Evolutionary conservation across 495 filamentous ascomycete genomes (phyloP), one percentile per base, ranked within the genome.

Genomic region (Trichoderma reesei): DNA sequence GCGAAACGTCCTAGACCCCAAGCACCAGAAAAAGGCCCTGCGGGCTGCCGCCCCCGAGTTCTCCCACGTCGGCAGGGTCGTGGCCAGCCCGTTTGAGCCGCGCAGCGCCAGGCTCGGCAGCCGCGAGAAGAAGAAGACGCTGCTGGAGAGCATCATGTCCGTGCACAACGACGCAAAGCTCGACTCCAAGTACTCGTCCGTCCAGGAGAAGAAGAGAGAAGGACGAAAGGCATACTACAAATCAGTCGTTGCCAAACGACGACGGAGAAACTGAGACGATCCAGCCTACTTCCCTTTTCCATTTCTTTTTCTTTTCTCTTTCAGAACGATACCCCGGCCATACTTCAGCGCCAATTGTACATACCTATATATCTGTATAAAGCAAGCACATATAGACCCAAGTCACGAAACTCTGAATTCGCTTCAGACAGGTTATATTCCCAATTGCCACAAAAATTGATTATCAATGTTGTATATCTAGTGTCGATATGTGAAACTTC

Each of bases 51-150:
- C 87, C 3, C 94, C 94, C 7, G 82, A 91, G 65, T 97, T 86
- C 72, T 92, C 88, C 34, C 90, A 95, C 67, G 86, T 96, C 31
- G 94, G 94, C 56, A 95, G 88, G 3, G 85, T 98, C 62, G 83
- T 96, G 41, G 85, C 96, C 68, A 93, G 92, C 0, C 90, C 92
- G 20, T 91, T 90, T 0, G 94, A 98, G 68, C 96, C 87, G 77
- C 89, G 84, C 76, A 90, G 80, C 67, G 81, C 82, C 16, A 84
- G 94, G 26, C 81, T 98, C 41, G 81, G 83, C 37, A 94, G 92
- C 73, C 95, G 89, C 74, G 88, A 98, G 69, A 82, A 90, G 65
- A 96, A 95, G 78, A 84, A 82, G 67, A 96, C 90, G 3, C 89
- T 98, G 65, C 88, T 93, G n/a, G 90, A 95, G 64, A 91, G 97